Base-by-base conservation (phyloP, 2,329 filamentous ascomycete species). In the Fusarium ambrosium region DNA sequence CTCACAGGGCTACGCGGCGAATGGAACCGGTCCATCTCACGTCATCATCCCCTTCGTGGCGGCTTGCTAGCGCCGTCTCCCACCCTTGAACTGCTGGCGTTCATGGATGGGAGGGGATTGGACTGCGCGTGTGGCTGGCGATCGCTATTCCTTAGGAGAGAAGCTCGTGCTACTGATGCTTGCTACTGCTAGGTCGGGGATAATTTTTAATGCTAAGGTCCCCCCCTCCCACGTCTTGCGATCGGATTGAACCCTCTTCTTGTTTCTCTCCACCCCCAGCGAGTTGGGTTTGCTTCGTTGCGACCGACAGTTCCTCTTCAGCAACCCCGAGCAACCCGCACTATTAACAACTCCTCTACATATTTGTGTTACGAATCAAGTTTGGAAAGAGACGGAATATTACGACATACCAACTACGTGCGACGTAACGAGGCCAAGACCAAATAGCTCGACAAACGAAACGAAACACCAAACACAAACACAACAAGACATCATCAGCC, bases 21-120 rank as follows among this genome's bases (percentile, higher is more conserved):
- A 67, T 70, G 58, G 68, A 65, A 53, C 36, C 63, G 14, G 61
- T 22, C 43, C 70, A 59, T 78, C 76, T 78, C 76, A 78, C 76
- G 76, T 78, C 76, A 78, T 77, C 76, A 68, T 74, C 64, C 29
- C 51, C 65, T 63, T 66, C 71, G 73, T 73, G 72, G 72, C 67
- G 74, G 66, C 55, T 59, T 55, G 22, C 36, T 34, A 66, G 51
- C 24, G 27, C n/a, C 32, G 10, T 29, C 55, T 24, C 41, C 55
- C 48, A 64, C 45, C 39, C 66, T 29, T 29, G 13, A 51, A 70
- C 64, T 59, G 69, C 65, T 41, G 67, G 59, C 66, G 51, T 51
- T 62, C 41, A 62, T 18, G 59, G 59, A 14, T 60, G 56, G 58
- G 39, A 36, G 36, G 34, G 18, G 27, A 27, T 27, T 7, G 24